Evolutionary conservation across 176 grass and related monocot genomes (phyloP), one percentile per base, ranked within the genome.

Genomic region (Cocos nucifera): DNA sequence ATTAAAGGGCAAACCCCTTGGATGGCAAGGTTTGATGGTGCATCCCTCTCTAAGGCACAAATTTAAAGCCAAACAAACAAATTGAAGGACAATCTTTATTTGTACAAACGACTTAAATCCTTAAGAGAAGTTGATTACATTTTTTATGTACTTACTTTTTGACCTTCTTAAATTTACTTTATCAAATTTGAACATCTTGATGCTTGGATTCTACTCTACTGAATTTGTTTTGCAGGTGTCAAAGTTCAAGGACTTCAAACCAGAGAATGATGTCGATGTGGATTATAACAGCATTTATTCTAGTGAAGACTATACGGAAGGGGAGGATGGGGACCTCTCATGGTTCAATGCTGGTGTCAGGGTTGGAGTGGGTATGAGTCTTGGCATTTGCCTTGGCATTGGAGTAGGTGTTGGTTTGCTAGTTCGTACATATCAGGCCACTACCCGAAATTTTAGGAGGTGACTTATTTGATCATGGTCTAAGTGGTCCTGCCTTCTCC

Each of bases 291-390:
- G 65, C 62, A 53, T 88, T 48, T 82, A 86, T 54, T 68, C 73
- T 59, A 75, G 73, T 64, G 56, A 69, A 50, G 93, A 88, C 49
- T 81, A 81, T 73, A 22, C 85, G 59, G 93, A 97, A 27, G 87
- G 85, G 0, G 89, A 97, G 75, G 93, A 88, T 15, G 81, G 84
- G 65, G 84, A 91, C 23, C 84, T 97, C 58, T 88, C 93, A 67
- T 91, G 93, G 93, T 97, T 97, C 77, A 91, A 91, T 75, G 84
- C 87, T 5, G 93, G 93, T 23, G 93, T 91, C 19, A 75, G 79
- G 15, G 93, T 91, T 19, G 93, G 87, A 23, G 93, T 92, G 2
- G 93, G 93, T 17, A 98, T 92, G 9, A 88, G 93, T 49, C 83
- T 91, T 61, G 93, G 87, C 21, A 78, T 97, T 54, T 97, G 93